Evolutionary conservation across 1,284 basidiomycete genomes (phyloP), one percentile per base, ranked within the genome.

Genomic region (Rhodotorula sp.): DNA sequence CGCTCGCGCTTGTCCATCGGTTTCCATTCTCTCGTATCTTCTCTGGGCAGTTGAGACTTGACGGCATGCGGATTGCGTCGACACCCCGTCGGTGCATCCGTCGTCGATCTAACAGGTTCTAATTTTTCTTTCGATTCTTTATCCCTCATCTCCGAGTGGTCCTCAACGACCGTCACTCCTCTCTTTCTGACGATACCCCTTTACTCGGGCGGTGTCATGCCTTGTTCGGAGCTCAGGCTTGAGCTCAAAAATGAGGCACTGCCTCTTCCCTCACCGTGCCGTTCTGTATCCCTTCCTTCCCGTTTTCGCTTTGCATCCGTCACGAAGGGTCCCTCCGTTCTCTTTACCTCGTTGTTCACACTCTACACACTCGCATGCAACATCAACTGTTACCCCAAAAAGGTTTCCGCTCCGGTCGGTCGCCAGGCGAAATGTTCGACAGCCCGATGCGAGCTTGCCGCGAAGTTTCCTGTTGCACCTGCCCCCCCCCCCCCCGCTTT

Each of bases 381-480:
- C 61, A 62, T 62, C 61, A 62, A 62, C 61, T 62, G 61, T 62
- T 62, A 34, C 49, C 47, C 54, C 54, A 56, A 56, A 29, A 43
- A 14, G 10, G 39, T 43, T 43, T 39, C 39, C 12, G 39, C 39
- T 39, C 39, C 39, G 39, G 39, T 43, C 39, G 39, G 39, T 43
- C 39, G 39, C 1, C 12, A 7, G 39, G 39, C 39, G 10, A 43
- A 43, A 43, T 14, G 39, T 43, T 43, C 12, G 39, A 43, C 39
- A 43, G 12, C 39, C 39, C 8, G 39, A 39, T 39, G 39, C 39
- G 39, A 39, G 39, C 39, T 39, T 39, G 39, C 39, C 39, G 39
- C 39, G 39, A 39, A 39, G 12, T 39, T 39, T 39, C 39, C 6
- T 39, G 39, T 10, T 39, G 12, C 39, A 7, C 39, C 39, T 12